These are phyloP conservation scores for Hypholoma sublateritium DNA, from an alignment of 768 basidiomycete species.

Conservation along the genomic window DNA sequence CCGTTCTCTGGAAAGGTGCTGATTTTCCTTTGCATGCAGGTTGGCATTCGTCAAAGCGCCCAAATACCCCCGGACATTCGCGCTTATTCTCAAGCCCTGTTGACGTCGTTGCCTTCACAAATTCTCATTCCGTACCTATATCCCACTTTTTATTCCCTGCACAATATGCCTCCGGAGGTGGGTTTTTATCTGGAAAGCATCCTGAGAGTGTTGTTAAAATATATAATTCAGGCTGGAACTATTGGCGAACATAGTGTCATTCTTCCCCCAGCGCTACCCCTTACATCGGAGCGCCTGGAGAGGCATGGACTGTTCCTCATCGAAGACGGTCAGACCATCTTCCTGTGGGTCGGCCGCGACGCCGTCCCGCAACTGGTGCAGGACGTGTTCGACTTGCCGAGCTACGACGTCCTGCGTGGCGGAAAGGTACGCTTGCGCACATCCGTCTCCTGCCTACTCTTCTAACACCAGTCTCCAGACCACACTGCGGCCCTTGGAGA, in stretches of 20 bases:
- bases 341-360: constrained; percentile 98
- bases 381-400: constrained; percentile 92
- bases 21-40: constrained; percentile 40
- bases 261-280: constrained; percentile 83
- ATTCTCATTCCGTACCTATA: constrained; percentile 91
- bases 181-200: constrained; percentile 13
- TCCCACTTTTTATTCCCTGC: constrained; percentile 92
- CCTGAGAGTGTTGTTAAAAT: background rate
- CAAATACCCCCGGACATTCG: constrained; percentile 97
- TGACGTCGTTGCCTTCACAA: constrained; percentile 91
- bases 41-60: constrained; percentile 92
- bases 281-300: constrained; percentile 94
- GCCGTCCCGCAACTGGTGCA: constrained; percentile 93
- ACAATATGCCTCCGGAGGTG: constrained; percentile 94
- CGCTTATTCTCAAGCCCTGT: constrained; percentile 89
- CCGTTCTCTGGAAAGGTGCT: background rate
- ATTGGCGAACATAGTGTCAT: constrained; percentile 88
- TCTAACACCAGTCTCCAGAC: constrained; percentile 46
- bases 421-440: constrained; percentile 70
- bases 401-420: constrained; percentile 85
- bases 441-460: background rate
- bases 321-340: constrained; percentile 96
- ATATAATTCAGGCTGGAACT: constrained; percentile 68
- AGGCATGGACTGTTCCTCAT: constrained; percentile 95
- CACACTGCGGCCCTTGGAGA: constrained; percentile 88